Evolutionary conservation across 495 filamentous ascomycete species (phyloP).

Genomic region (Hypomontagnella submonticulosa): DNA sequence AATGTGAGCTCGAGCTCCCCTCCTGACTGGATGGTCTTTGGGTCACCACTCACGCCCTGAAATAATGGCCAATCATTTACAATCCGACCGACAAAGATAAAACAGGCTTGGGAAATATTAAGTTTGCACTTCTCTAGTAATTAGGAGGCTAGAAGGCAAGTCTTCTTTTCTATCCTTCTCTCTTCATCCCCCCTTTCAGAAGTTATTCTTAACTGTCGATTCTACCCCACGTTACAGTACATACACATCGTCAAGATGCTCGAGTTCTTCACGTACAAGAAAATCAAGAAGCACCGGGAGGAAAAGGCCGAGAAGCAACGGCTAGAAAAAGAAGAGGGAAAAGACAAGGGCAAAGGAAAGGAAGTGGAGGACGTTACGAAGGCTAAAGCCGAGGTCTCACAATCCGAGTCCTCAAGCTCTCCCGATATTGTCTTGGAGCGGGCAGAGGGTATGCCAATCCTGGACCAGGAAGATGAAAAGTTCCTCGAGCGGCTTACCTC

Average conservation of each 20-base stretch:
- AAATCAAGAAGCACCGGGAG: slow-evolving; percentile 57
- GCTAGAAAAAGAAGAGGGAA: slow-evolving; percentile 40
- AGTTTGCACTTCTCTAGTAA: slow-evolving; percentile 10
- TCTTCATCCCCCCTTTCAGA: slow-evolving; percentile 7
- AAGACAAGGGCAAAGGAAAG: slow-evolving; percentile 25
- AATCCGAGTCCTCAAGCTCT: slow-evolving; percentile 12
- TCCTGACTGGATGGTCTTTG: slow-evolving; percentile 6
- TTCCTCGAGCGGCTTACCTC: slow-evolving; percentile 59
- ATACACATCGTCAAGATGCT: slow-evolving; percentile 48
- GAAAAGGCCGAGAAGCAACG: slow-evolving; percentile 52
- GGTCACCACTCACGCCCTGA: slow-evolving; percentile 9
- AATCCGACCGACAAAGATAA: slow-evolving; percentile 34
- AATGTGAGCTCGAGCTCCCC: slow-evolving; percentile 6
- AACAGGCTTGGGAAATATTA: slow-evolving; percentile 31
- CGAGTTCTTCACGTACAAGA: slow-evolving; percentile 57
- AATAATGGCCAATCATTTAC: slow-evolving; percentile 37
- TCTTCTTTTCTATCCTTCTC: slow-evolving; percentile 6
- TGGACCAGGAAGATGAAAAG: slow-evolving; percentile 56
- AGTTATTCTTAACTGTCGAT: neutral
- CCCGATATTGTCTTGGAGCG: slow-evolving; percentile 19
- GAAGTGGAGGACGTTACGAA: slow-evolving; percentile 18
- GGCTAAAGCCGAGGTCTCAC: slow-evolving; percentile 2
- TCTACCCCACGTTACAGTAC: neutral
- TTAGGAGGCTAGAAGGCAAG: neutral
- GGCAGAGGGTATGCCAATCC: slow-evolving; percentile 45